These are phyloP conservation scores for Coniferiporia sulphurascens DNA, from an alignment of 1,284 basidiomycete species.

Conservation along the genomic window DNA sequence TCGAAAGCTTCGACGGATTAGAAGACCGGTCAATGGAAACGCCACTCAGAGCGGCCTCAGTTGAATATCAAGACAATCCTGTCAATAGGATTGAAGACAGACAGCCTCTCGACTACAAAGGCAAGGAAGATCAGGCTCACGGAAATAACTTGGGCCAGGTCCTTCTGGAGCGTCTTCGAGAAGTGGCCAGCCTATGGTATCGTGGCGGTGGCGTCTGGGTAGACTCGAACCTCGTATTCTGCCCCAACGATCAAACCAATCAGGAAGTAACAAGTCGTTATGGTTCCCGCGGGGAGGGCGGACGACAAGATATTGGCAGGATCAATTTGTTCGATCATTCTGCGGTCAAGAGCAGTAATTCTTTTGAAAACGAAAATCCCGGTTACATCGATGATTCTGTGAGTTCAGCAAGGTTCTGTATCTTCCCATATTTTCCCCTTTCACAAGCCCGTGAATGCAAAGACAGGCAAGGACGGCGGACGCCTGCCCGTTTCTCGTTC, in stretches of 20 bases:
- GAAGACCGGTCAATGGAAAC: not conserved
- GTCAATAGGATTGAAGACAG: not conserved
- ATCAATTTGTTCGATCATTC: not conserved
- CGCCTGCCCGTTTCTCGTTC: not conserved
- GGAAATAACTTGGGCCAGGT: slow-evolving; percentile 3
- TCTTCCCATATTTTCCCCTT: not conserved
- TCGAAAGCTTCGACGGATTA: not conserved
- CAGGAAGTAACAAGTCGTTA: not conserved
- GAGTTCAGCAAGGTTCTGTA: not conserved
- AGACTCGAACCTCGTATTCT: slow-evolving; percentile 11
- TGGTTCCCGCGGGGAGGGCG: not conserved
- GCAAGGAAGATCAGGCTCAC: not conserved
- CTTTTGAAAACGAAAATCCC: not conserved
- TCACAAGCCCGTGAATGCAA: not conserved
- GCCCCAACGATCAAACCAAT: not conserved
- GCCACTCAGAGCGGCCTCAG: not conserved
- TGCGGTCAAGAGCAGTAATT: not conserved
- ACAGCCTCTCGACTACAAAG: not conserved
- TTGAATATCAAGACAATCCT: not conserved
- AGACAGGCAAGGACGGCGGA: not conserved
- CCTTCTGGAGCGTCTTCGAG: slow-evolving; percentile 11
- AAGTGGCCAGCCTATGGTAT: slow-evolving; percentile 6
- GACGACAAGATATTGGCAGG: not conserved
- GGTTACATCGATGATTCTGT: not conserved
- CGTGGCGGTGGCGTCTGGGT: slow-evolving; percentile 2